Evolutionary conservation across 208 protist genomes (phyloP).

Genomic region (Wallacemonas sp.): DNA sequence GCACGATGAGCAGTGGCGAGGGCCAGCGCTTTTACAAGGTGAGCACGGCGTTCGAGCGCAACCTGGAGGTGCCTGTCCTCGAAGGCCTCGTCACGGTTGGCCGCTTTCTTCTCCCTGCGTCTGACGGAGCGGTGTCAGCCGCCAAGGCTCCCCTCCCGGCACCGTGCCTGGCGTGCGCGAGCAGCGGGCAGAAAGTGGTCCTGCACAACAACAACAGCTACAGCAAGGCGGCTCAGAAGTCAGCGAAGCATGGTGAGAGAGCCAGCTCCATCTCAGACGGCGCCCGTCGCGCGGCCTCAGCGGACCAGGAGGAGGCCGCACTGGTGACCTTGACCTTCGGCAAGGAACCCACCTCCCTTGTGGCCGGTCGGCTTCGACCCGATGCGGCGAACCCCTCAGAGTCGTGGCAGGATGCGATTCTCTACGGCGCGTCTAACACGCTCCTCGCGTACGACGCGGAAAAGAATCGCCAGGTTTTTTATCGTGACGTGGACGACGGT

Average conservation of each 20-base stretch:
- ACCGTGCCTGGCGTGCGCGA: conserved; percentile 64
- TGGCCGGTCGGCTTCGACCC: conserved; percentile 42
- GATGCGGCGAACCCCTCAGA: not conserved
- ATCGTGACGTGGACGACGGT: conserved; percentile 92
- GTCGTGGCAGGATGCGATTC: conserved; percentile 69
- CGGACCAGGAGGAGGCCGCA: conserved; percentile 25
- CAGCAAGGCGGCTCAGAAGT: conserved; percentile 24
- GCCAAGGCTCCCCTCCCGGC: conserved; percentile 23
- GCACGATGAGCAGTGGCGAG: conserved; percentile 13
- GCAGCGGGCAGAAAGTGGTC: conserved; percentile 73
- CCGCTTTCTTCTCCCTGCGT: conserved; percentile 47
- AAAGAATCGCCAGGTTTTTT: conserved; percentile 91
- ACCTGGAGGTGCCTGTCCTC: conserved; percentile 47
- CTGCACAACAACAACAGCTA: conserved; percentile 85
- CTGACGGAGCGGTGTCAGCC: conserved; percentile 12
- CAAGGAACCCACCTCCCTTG: conserved; percentile 75
- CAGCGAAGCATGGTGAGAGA: conserved; percentile 36
- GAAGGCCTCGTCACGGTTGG: conserved; percentile 56
- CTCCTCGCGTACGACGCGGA: conserved; percentile 93
- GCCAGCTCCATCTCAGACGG: not conserved
- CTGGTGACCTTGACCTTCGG: conserved; percentile 87
- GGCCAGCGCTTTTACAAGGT: conserved; percentile 45
- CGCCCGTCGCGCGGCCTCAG: not conserved
- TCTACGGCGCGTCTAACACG: conserved; percentile 87
- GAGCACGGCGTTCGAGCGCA: conserved; percentile 60